Evolutionary conservation across 1,139 yeast genomes (phyloP).

Genomic region (Scheffersomyces insectosa): DNA sequence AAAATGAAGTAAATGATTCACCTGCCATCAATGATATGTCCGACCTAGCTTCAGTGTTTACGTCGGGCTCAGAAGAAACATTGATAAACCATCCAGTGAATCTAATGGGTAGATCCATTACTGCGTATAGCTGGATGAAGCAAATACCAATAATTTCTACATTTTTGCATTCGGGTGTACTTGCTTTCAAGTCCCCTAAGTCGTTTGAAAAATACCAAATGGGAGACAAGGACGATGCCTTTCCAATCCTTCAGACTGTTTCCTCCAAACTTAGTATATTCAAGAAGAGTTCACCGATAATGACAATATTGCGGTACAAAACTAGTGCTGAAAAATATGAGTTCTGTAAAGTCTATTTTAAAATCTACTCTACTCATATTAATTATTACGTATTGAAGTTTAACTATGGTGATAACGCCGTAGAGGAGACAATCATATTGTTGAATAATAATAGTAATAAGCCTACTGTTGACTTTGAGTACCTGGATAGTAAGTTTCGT

Average conservation of each 20-base stretch:
- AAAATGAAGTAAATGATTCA: too few relatives aligned
- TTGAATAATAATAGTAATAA: slow-evolving; percentile 34
- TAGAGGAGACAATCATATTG: slow-evolving; percentile 18
- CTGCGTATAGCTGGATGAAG: slow-evolving; percentile 19
- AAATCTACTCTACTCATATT: slow-evolving; percentile 32
- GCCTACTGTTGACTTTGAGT: slow-evolving; percentile 37
- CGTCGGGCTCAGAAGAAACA: slow-evolving; percentile 31
- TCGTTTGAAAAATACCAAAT: slow-evolving; percentile 16
- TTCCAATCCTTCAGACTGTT: slow-evolving; percentile 28
- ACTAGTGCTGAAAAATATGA: slow-evolving; percentile 15
- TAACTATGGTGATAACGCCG: slow-evolving; percentile 9
- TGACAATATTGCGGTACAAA: slow-evolving; percentile 23
- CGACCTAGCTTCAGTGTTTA: slow-evolving; percentile 21
- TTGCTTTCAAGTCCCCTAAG: slow-evolving; percentile 20
- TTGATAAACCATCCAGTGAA: slow-evolving; percentile 18
- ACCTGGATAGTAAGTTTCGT: slow-evolving; percentile 31
- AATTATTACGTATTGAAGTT: slow-evolving; percentile 37
- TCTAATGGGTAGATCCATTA: slow-evolving; percentile 24
- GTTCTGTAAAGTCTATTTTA: slow-evolving; percentile 35
- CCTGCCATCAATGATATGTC: background rate
- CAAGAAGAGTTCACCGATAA: slow-evolving; percentile 34
- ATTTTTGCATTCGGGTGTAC: slow-evolving; percentile 30
- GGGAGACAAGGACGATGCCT: slow-evolving; percentile 5
- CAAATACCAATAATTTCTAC: slow-evolving; percentile 32
- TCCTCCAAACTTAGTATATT: slow-evolving; percentile 32